Conservation (phyloP, 164 flowering plant species). For the Berberis vulgaris region DNA sequence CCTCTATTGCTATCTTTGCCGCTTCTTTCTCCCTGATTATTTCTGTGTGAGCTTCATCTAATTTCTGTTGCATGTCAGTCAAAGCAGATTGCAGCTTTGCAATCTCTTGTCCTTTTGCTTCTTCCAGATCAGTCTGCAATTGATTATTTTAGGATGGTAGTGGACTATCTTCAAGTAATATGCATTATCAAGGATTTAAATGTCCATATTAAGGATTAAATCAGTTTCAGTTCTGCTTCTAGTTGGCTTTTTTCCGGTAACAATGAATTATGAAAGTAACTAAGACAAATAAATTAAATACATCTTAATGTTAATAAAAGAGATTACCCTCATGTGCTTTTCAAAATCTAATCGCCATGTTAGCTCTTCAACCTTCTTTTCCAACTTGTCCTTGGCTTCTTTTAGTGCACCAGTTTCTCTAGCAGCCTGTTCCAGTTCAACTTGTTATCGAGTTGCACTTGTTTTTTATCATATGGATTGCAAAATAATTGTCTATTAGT, state of each 20-base stretch:
- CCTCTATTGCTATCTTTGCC: conserved; percentile 65
- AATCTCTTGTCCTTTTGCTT: conserved; percentile 71
- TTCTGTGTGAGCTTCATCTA: conserved; percentile 60
- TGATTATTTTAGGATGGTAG: not conserved
- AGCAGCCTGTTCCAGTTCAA: conserved; percentile 49
- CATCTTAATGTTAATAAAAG: conserved; percentile 5
- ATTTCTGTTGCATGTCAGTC: conserved; percentile 48
- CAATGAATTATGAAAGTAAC: no score
- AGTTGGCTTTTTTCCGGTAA: not conserved
- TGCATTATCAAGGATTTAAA: not conserved
- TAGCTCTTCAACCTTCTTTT: conserved; percentile 83
- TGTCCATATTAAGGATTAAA: not conserved
- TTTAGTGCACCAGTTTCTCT: conserved; percentile 83
- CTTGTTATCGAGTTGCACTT: conserved; percentile 1
- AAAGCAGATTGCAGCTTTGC: conserved; percentile 51
- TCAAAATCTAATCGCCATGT: conserved; percentile 78
- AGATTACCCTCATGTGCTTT: conserved; percentile 62
- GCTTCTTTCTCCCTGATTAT: conserved; percentile 64
- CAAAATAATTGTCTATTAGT: not conserved
- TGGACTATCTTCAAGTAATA: conserved; percentile 3
- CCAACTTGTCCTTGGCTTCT: conserved; percentile 86
- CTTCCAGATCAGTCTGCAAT: conserved; percentile 67
- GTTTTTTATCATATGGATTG: not conserved
- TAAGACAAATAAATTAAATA: no score
- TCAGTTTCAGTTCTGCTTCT: not conserved